Conservation (phyloP, 164 flowering plant genomes). For the Nymphaea thermarum region DNA sequence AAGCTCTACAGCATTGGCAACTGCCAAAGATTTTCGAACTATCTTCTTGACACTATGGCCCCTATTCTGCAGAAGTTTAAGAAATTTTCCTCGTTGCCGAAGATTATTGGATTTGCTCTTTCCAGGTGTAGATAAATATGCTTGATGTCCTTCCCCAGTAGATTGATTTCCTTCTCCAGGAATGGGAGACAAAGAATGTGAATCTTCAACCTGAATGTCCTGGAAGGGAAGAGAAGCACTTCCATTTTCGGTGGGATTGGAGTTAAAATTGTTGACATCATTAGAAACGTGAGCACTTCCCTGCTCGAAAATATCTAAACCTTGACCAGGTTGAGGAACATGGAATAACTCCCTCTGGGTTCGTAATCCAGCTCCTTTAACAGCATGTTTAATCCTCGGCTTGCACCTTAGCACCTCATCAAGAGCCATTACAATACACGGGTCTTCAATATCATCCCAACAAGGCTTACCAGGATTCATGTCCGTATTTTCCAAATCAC, state of each 20-base stretch:
- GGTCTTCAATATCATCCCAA: conserved; percentile 82
- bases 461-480: conserved; percentile 12
- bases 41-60: conserved; percentile 20
- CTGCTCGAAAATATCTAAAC: background rate
- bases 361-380: conserved; percentile 15
- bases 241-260: background rate
- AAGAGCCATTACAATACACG: conserved; percentile 33
- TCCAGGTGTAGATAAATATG: background rate
- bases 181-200: background rate
- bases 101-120: conserved; percentile 19
- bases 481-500: conserved; percentile 2
- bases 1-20: conserved; percentile 85
- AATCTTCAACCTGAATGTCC: background rate
- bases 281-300: background rate
- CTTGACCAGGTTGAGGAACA: conserved; percentile 5
- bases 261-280: background rate
- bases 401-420: conserved; percentile 55
- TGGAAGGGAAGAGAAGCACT: background rate
- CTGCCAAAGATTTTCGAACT: conserved; percentile 57
- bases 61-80: conserved; percentile 27
- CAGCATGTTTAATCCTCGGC: conserved; percentile 33
- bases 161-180: background rate
- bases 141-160: background rate
- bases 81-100: conserved; percentile 33
- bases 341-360: conserved; percentile 18